Conservation (phyloP, 2,329 filamentous ascomycete species). For the Alternaria infectoria region DNA sequence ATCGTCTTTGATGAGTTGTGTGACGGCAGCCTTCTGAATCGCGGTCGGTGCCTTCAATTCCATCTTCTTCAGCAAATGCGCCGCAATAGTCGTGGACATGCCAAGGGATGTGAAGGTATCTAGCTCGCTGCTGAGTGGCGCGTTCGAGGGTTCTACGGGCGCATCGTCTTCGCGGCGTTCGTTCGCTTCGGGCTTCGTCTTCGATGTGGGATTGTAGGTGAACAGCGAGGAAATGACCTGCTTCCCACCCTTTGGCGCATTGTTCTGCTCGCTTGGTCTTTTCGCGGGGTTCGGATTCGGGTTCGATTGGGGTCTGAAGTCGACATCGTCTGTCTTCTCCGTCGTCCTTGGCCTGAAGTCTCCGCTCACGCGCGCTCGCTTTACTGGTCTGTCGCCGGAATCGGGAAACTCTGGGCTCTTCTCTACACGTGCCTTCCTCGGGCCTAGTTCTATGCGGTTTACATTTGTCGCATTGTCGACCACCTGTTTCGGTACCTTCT, state of each 20-base stretch:
- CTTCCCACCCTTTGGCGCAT: conserved; percentile 50
- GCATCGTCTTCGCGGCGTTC: conserved; percentile 49
- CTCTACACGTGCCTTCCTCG: conserved; percentile 21
- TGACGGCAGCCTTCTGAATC: conserved; percentile 89
- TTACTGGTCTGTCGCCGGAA: conserved; percentile 34
- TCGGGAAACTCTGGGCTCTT: conserved; percentile 24
- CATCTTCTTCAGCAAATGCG: conserved; percentile 84
- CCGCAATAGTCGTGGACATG: conserved; percentile 78
- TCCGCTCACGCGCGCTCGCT: conserved; percentile 46
- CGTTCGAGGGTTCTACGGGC: conserved; percentile 81
- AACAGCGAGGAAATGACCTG: conserved; percentile 91
- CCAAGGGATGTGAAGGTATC: conserved; percentile 88
- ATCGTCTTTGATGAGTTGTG: conserved; percentile 78
- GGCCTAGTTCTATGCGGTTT: conserved; percentile 40
- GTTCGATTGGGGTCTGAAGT: conserved; percentile 42
- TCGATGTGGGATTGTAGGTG: conserved; percentile 81
- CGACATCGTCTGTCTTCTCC: conserved; percentile 22
- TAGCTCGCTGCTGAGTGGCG: conserved; percentile 81
- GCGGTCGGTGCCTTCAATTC: conserved; percentile 88
- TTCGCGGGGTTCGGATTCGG: conserved; percentile 29
- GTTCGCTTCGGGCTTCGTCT: conserved; percentile 63
- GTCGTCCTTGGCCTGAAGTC: conserved; percentile 44
- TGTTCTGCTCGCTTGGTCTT: conserved; percentile 44
- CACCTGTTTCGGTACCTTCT: conserved; percentile 28
- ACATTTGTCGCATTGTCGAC: conserved; percentile 33